Evolutionary conservation across 441 rosid genomes (phyloP).

Genomic region (Codiaeum variegatum): DNA sequence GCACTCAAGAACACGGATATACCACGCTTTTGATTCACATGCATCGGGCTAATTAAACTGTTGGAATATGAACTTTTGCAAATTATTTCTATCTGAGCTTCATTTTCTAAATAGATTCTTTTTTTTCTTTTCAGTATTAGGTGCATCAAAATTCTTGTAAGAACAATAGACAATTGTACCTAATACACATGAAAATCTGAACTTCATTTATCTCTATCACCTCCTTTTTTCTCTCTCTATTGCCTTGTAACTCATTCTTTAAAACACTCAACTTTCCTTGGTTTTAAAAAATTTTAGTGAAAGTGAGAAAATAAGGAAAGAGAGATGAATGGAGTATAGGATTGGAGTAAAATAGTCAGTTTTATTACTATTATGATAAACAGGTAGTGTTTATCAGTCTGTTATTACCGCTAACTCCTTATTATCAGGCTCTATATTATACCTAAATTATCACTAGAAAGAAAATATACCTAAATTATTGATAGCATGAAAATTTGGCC

Average conservation of each 20-base stretch:
- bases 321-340: not conserved
- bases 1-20: not conserved
- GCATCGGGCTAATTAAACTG: not conserved
- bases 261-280: not conserved
- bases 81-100: no score
- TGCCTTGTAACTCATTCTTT: not conserved
- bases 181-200: no score
- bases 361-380: no score
- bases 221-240: not conserved
- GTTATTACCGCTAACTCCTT: no score
- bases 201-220: not conserved
- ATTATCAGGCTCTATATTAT: no score
- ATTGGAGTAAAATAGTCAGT: not conserved
- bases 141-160: not conserved
- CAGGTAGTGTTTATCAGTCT: no score
- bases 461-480: no score
- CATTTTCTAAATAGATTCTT: not conserved
- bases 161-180: not conserved
- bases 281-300: not conserved
- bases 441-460: no score
- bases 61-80: not conserved
- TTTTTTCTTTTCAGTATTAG: not conserved
- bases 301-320: not conserved
- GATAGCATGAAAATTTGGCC: not conserved
- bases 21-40: not conserved